Evolutionary conservation across 2,329 filamentous ascomycete species (phyloP).

Genomic region (Calonectria ilicicola): DNA sequence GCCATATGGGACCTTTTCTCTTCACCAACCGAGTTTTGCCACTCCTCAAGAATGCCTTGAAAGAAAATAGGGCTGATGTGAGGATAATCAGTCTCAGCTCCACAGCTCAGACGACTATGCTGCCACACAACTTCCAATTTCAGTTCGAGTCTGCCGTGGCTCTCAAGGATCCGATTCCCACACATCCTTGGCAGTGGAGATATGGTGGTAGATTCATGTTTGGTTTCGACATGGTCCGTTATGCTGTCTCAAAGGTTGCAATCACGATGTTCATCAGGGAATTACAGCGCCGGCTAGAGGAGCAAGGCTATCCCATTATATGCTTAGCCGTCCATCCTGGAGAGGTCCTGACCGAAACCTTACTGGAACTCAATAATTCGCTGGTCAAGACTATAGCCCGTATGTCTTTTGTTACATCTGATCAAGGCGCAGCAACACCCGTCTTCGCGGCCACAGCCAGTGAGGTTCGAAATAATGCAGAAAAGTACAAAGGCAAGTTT

Average conservation of each 20-base stretch:
- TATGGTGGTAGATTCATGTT: constrained; percentile 22
- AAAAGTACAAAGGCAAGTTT: constrained; percentile 10
- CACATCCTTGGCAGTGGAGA: constrained; percentile 30
- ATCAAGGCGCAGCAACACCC: constrained; percentile 12
- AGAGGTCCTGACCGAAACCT: neutral
- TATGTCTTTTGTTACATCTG: neutral
- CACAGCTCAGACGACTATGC: constrained; percentile 23
- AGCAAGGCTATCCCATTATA: neutral
- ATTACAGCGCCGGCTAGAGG: constrained; percentile 16
- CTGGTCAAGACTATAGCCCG: neutral
- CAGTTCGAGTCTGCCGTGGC: constrained; percentile 29
- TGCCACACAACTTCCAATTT: constrained; percentile 34
- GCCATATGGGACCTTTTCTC: constrained; percentile 43
- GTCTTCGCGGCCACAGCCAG: constrained; percentile 22
- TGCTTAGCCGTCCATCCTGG: constrained; percentile 16
- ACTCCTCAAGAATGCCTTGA: constrained; percentile 37
- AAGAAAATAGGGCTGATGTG: constrained; percentile 34
- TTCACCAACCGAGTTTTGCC: constrained; percentile 43
- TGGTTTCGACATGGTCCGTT: constrained; percentile 38
- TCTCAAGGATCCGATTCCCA: constrained; percentile 18
- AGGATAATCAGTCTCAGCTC: constrained; percentile 40
- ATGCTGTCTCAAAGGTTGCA: constrained; percentile 19
- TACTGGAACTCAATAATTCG: neutral
- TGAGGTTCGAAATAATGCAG: neutral
- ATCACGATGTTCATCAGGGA: constrained; percentile 15